These are phyloP conservation scores for Rostrohypoxylon terebratum DNA, from an alignment of 495 filamentous ascomycete species.

Conservation along the genomic window DNA sequence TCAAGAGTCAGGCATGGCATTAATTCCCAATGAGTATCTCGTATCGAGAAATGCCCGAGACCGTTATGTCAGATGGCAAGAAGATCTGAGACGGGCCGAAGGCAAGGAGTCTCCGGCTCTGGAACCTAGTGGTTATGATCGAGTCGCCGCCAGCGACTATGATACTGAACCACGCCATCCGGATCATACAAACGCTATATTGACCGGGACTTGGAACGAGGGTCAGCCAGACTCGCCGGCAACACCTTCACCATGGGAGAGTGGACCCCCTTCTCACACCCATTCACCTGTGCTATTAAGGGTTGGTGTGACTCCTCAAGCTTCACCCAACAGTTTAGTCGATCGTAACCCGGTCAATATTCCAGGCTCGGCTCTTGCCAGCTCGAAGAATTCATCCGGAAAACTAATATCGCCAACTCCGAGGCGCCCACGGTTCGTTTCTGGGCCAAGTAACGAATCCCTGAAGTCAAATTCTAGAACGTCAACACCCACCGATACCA, in stretches of 20 bases:
- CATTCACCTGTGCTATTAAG: constrained; percentile 1
- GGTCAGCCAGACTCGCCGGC: constrained; percentile 63
- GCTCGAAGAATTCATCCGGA: constrained; percentile 14
- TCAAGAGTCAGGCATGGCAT: constrained; percentile 74
- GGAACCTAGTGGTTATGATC: constrained; percentile 42
- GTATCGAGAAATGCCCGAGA: constrained; percentile 79
- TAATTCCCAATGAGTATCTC: constrained; percentile 76
- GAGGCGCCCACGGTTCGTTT: not conserved
- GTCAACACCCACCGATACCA: constrained; percentile 7
- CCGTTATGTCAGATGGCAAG: constrained; percentile 79
- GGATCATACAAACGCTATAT: constrained; percentile 63
- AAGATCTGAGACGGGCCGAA: constrained; percentile 74
- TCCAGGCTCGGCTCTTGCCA: constrained; percentile 19
- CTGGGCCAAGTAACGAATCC: constrained; percentile 11
- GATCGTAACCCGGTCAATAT: constrained; percentile 34
- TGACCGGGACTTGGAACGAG: constrained; percentile 71
- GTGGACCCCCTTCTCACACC: constrained; percentile 6
- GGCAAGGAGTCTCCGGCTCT: constrained; percentile 30
- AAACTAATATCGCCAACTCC: constrained; percentile 5
- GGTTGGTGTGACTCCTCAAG: not conserved
- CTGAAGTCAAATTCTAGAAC: constrained; percentile 14
- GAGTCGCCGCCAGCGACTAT: constrained; percentile 21
- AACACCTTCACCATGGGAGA: constrained; percentile 14
- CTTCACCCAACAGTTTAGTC: constrained; percentile 3
- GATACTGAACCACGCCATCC: constrained; percentile 45